Conservation (phyloP, 192 early-diverging fungal genomes). For the Pilaira anomala region DNA sequence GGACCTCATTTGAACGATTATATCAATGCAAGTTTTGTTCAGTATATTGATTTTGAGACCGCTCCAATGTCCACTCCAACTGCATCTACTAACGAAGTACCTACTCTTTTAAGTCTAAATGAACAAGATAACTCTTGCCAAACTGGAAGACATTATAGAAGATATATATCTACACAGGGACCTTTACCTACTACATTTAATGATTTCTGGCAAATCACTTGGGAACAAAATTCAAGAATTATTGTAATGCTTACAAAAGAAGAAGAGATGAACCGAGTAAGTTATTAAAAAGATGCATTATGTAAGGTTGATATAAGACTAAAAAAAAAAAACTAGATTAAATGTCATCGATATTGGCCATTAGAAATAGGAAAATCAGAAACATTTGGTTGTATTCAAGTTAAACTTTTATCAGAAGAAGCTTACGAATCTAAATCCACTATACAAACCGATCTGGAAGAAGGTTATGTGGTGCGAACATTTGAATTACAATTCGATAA, state of each 20-base stretch:
- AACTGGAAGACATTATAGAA: conserved; percentile 8
- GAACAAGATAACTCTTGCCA: too few relatives aligned
- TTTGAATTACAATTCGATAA: conserved; percentile 44
- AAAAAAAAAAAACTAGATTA: conserved; percentile 30
- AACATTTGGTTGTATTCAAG: conserved; percentile 48
- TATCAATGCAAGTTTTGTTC: conserved; percentile 39
- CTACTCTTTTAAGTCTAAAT: too few relatives aligned
- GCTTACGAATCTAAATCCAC: conserved; percentile 36
- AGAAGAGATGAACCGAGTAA: conserved; percentile 78
- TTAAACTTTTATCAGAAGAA: conserved; percentile 54
- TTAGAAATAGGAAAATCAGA: conserved; percentile 25
- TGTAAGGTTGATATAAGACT: conserved; percentile 1
- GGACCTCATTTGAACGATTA: conserved; percentile 24
- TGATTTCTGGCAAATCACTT: conserved; percentile 95
- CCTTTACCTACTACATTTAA: conserved; percentile 80
- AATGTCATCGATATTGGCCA: conserved; percentile 95
- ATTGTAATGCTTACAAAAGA: conserved; percentile 96
- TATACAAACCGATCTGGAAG: not conserved
- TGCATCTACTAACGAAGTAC: too few relatives aligned
- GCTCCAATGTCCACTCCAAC: too few relatives aligned
- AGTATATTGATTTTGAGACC: conserved; percentile 14
- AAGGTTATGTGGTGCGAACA: not conserved
- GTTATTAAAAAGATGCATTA: not conserved
- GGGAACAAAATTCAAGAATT: conserved; percentile 82
- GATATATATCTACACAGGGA: conserved; percentile 62